A percentile compares a stretch with the other conserved stretches of the same genome.
Conservation (phyloP, 805 yeast genomes). For the Yamadazyma akitaensis region DNA sequence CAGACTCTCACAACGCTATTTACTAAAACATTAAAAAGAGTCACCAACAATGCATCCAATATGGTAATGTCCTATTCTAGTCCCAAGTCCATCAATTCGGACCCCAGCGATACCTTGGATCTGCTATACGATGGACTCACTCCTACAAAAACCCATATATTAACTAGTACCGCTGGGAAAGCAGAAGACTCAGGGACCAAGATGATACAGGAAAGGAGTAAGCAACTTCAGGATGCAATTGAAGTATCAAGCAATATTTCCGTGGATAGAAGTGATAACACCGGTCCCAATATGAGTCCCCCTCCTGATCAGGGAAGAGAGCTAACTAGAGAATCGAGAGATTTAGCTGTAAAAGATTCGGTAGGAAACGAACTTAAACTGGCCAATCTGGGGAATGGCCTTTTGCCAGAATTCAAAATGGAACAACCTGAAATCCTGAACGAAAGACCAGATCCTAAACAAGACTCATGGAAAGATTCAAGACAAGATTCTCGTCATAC, state of each 20-base stretch:
- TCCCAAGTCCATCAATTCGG: conserved; percentile 12
- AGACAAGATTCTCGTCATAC: conserved; percentile 1
- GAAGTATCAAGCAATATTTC: not conserved
- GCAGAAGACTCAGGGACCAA: not conserved
- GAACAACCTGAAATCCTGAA: not conserved
- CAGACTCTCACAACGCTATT: conserved; percentile 33
- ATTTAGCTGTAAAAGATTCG: not conserved
- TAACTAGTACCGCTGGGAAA: not conserved
- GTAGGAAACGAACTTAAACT: not conserved
- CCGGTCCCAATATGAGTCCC: not conserved
- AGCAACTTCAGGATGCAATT: conserved; percentile 7
- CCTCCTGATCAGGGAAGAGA: not conserved
- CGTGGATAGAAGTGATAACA: not conserved
- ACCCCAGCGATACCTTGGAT: conserved; percentile 4
- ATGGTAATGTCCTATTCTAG: conserved; percentile 23
- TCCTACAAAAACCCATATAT: conserved; percentile 6
- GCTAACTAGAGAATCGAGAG: not conserved
- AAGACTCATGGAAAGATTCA: no score
- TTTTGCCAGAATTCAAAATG: not conserved
- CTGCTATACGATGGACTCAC: not conserved
- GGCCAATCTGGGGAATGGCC: not conserved
- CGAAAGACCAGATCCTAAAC: not conserved
- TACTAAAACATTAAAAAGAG: conserved; percentile 37
- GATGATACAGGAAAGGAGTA: conserved; percentile 3
- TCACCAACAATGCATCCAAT: conserved; percentile 40